phyloP scores from a whole-genome alignment of 371 early-diverging fungal species.

The Mortierella sp. region DNA sequence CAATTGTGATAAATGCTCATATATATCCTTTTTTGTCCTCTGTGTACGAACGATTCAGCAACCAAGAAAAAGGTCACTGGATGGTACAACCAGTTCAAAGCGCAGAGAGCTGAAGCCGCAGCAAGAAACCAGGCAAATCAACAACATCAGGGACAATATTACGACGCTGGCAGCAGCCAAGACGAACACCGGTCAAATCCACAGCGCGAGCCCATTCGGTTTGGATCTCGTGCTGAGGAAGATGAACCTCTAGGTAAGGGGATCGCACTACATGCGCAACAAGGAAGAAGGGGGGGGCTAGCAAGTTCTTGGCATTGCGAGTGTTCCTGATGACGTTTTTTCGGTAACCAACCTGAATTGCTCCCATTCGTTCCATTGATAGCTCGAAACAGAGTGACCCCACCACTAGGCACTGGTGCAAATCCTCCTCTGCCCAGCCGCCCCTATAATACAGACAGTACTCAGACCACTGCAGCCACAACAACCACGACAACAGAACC shows the following conservation, averaged over 20 bases:
- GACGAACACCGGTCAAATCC: background rate
- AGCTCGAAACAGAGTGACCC: slow-evolving; percentile 45
- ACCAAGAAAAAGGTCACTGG: slow-evolving; percentile 52
- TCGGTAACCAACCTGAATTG: background rate
- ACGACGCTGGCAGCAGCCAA: slow-evolving; percentile 9
- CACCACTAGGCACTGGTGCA: slow-evolving; percentile 21
- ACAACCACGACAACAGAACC: slow-evolving; percentile 8
- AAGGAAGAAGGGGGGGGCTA: too few relatives aligned
- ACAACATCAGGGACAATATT: slow-evolving; percentile 6
- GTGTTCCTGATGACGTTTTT: too few relatives aligned
- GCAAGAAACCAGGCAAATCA: slow-evolving; percentile 19
- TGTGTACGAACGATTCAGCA: slow-evolving; percentile 12
- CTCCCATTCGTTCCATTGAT: too few relatives aligned
- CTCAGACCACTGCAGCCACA: background rate
- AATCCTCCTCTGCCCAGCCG: slow-evolving; percentile 32
- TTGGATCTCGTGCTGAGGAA: slow-evolving; percentile 28
- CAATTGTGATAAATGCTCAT: background rate
- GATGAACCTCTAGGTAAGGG: slow-evolving; percentile 49
- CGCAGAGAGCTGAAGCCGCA: slow-evolving; percentile 35
- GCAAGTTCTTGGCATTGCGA: too few relatives aligned
- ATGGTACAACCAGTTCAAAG: slow-evolving; percentile 49
- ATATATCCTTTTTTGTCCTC: background rate
- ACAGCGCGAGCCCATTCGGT: slow-evolving; percentile 29
- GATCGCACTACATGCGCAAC: background rate
- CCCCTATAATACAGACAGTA: slow-evolving; percentile 14